Base-by-base conservation (phyloP, 2,329 filamentous ascomycete genomes). In the Fusarium liriodendri region DNA sequence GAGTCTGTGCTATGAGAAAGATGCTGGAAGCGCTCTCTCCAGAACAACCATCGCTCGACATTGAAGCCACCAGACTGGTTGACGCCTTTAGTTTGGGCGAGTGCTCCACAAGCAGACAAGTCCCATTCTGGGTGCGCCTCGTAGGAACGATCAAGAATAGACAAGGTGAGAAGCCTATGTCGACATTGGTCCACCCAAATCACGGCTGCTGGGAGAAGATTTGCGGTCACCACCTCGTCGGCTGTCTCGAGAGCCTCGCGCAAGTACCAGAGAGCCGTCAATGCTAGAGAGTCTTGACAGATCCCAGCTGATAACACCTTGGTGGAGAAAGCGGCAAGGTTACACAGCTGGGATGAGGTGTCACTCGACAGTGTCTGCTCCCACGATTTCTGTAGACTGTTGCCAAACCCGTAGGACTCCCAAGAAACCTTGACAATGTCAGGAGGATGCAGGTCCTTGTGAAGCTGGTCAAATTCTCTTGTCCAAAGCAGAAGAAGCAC, bases 391-490 rank as follows among this genome's bases (percentile, higher is more conserved):
- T 70, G 66, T 18, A 70, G 25, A 2, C 32, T 58, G 6, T 35
- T 16, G 2, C 33, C 47, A 20, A 70, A 70, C 2, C 66, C 66
- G 33, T 66, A 70, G 2, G 55, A 54, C 13, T 70, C 66, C 66
- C 68, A 70, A 1, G 35, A 2, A n/a, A 6, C 6, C 18, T 9
- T 25, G 1, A 6, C 18, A 3, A 14, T 22, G 4, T 18, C 7
- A 0, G 18, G 18, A 5, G 11, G 5, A 10, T 32, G 38, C 4
- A 70, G 11, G 1, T 7, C 14, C 13, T 58, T 62, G 6, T 42
- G 7, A 4, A 66, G 9, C 1, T 20, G 6, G 14, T 58, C 55
- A 9, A 70, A 58, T 1, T 66, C 61, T 1, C 35, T 70, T 1
- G 45, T 70, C 66, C 66, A 70, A 2, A 45, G 14, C 2, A 70